Percentiles rank a stretch among this genome's conserved stretches.
These are phyloP conservation scores for Massospora cicadina DNA, from an alignment of 371 early-diverging fungal species.

Conservation along the genomic window DNA sequence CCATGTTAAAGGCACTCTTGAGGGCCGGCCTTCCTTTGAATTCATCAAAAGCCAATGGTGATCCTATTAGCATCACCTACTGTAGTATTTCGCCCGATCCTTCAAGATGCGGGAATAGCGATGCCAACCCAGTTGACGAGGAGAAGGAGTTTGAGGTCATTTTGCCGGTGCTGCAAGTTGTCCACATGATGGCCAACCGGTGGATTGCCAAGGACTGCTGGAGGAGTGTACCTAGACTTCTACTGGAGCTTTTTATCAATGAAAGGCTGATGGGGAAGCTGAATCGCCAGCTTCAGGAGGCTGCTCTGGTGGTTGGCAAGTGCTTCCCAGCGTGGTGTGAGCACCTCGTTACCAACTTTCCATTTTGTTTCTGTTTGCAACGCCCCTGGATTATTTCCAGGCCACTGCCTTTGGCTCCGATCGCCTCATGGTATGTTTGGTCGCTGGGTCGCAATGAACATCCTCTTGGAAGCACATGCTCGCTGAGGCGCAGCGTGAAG, in stretches of 20 bases:
- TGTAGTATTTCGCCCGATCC: too few relatives aligned
- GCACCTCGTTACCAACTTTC: constrained; percentile 37
- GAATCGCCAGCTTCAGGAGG: constrained; percentile 68
- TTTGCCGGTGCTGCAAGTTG: neutral
- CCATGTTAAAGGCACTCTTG: constrained; percentile 29
- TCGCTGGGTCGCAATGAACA: neutral
- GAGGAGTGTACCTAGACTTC: constrained; percentile 14
- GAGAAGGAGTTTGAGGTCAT: constrained; percentile 9
- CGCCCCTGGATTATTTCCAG: constrained; percentile 55
- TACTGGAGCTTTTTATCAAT: constrained; percentile 44
- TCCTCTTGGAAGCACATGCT: constrained; percentile 12
- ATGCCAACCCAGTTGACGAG: neutral
- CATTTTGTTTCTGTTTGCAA: constrained; percentile 75
- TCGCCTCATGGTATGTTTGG: constrained; percentile 27
- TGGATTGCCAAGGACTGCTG: neutral
- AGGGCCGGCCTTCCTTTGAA: constrained; percentile 31
- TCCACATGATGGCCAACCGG: neutral
- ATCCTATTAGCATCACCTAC: constrained; percentile 11
- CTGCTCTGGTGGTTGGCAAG: constrained; percentile 63
- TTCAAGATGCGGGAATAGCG: neutral
- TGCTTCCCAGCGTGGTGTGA: constrained; percentile 69
- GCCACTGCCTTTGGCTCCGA: constrained; percentile 73
- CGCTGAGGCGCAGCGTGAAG: constrained; percentile 17
- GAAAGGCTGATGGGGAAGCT: constrained; percentile 65
- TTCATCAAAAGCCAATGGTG: constrained; percentile 18